Evolutionary conservation across 1,139 yeast genomes (phyloP).

Genomic region (Geotrichum phurueaensis): DNA sequence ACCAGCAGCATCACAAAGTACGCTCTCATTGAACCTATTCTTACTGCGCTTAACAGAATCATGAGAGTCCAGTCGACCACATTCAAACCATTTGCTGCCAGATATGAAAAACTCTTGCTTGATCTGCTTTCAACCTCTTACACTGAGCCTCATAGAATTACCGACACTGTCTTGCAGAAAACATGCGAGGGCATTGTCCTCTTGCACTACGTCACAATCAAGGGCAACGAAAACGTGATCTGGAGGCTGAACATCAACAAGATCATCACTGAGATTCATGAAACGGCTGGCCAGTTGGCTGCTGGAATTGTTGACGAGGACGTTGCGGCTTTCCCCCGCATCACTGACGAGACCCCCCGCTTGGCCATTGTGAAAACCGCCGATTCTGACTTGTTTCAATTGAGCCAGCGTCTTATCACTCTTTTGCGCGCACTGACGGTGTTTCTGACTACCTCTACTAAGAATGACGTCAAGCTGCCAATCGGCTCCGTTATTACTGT

Average conservation of each 20-base stretch:
- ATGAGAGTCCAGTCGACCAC: conserved; percentile 65
- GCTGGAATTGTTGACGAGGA: conserved; percentile 25
- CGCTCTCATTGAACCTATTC: conserved; percentile 36
- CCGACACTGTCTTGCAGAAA: conserved; percentile 38
- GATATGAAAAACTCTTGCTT: conserved; percentile 47
- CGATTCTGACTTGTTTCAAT: conserved; percentile 3
- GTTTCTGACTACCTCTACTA: conserved; percentile 27
- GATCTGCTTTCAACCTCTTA: conserved; percentile 36
- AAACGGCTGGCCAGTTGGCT: conserved; percentile 20
- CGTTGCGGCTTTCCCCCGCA: not conserved
- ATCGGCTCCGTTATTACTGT: conserved; percentile 26
- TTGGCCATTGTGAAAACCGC: conserved; percentile 7
- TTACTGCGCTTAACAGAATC: conserved; percentile 47
- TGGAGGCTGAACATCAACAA: conserved; percentile 28
- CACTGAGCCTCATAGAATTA: conserved; percentile 32
- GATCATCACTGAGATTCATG: conserved; percentile 27
- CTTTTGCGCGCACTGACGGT: conserved; percentile 25
- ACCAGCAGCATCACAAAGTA: not conserved
- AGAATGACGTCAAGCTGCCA: conserved; percentile 29
- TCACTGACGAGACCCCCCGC: conserved; percentile 3
- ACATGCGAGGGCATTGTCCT: conserved; percentile 53
- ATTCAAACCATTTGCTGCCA: conserved; percentile 69
- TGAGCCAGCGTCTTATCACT: conserved; percentile 20
- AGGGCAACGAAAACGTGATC: conserved; percentile 38
- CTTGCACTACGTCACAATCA: conserved; percentile 55